These are phyloP conservation scores for Melaleuca alternifolia DNA, from an alignment of 345 rosid genomes.

Conservation along the genomic window DNA sequence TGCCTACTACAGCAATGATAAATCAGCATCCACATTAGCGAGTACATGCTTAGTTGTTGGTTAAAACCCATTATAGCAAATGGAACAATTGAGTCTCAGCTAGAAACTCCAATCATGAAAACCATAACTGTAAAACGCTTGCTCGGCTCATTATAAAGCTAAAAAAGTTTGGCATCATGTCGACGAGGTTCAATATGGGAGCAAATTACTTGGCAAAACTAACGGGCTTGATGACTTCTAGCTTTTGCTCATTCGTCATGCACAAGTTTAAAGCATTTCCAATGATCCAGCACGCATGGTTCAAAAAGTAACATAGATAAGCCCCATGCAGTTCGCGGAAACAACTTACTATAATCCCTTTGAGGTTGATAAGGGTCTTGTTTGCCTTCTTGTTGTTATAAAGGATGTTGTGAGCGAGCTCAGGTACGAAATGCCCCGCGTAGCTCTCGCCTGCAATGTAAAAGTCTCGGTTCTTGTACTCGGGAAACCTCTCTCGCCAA, in stretches of 20 bases:
- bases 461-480: conserved; percentile 54
- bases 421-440: conserved; percentile 74
- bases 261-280: background rate
- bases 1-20: no score
- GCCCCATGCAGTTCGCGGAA: background rate
- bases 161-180: background rate
- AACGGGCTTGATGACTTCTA: background rate
- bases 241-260: background rate
- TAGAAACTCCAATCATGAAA: background rate
- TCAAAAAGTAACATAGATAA: background rate
- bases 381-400: conserved; percentile 30
- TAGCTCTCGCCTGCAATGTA: conserved; percentile 85
- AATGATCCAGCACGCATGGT: background rate
- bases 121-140: background rate
- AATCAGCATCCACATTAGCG: background rate
- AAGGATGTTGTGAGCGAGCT: conserved; percentile 60
- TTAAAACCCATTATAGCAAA: background rate
- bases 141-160: background rate
- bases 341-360: conserved; percentile 2
- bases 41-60: background rate
- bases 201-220: background rate
- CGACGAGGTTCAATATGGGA: background rate
- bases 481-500: conserved; percentile 83
- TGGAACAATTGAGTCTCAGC: background rate
- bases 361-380: conserved; percentile 19